A percentile compares a stretch with the other conserved stretches of the same genome.
These are phyloP conservation scores for Solanum tacnaense DNA, from an alignment of 257 asterid genomes.

Conservation along the genomic window DNA sequence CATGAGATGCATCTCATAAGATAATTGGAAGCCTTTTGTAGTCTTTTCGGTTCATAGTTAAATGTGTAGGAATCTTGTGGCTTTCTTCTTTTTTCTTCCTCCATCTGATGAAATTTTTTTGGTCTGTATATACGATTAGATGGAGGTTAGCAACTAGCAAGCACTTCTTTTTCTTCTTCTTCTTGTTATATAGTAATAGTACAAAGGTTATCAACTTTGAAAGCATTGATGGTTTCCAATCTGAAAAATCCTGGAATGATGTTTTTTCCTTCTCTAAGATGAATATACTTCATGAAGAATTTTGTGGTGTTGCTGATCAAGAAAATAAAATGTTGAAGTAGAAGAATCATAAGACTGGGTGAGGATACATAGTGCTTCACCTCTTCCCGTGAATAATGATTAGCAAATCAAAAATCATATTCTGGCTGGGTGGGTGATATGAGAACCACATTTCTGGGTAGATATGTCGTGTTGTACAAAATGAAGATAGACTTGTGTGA, in stretches of 20 bases:
- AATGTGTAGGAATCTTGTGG: background rate
- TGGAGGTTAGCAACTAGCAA: background rate
- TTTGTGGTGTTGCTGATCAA: background rate
- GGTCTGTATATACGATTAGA: background rate
- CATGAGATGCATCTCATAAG: conserved; percentile 62
- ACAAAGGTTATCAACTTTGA: background rate
- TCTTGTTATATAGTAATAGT: background rate
- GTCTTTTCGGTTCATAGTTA: background rate
- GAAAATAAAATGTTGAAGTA: background rate
- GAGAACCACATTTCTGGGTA: background rate
- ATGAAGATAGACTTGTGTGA: background rate
- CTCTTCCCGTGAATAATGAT: background rate
- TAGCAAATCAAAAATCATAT: background rate
- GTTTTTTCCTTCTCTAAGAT: background rate
- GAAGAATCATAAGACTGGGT: background rate
- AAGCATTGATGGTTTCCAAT: background rate
- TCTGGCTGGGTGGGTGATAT: background rate
- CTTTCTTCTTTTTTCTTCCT: background rate
- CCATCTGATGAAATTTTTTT: background rate
- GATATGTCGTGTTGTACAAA: background rate
- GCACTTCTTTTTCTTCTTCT: background rate
- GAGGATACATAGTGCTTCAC: background rate
- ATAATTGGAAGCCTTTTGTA: background rate
- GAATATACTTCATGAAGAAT: background rate
- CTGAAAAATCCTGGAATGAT: background rate